A percentile compares a stretch with the other conserved stretches of the same genome.
phyloP scores from a whole-genome alignment of 1,139 yeast genomes.

The Debaryomyces fabryi region DNA sequence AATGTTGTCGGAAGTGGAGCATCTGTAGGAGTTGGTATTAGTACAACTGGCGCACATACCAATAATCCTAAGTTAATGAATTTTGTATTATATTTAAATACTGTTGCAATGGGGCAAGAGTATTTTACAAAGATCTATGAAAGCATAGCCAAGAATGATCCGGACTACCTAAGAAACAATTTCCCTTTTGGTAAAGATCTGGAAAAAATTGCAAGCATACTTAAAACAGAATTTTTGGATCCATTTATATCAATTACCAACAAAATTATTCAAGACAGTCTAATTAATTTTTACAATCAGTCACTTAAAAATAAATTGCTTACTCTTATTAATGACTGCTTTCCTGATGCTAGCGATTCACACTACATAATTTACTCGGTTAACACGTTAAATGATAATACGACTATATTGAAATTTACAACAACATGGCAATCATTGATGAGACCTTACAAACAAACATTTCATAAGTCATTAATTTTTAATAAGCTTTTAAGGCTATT shows the following conservation, averaged over 20 bases:
- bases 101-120: slow-evolving; percentile 58
- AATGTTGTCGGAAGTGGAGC: slow-evolving; percentile 43
- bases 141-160: slow-evolving; percentile 31
- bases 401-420: slow-evolving; percentile 48
- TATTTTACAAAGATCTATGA: slow-evolving; percentile 54
- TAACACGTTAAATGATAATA: slow-evolving; percentile 32
- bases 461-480: slow-evolving; percentile 50
- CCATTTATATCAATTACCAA: slow-evolving; percentile 46
- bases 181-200: slow-evolving; percentile 62
- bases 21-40: slow-evolving; percentile 20
- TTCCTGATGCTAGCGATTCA: slow-evolving; percentile 53
- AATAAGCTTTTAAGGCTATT: slow-evolving; percentile 52
- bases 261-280: slow-evolving; percentile 53
- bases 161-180: slow-evolving; percentile 35
- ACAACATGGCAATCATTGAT: slow-evolving; percentile 66
- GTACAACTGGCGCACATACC: slow-evolving; percentile 22
- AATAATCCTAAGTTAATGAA: slow-evolving; percentile 44
- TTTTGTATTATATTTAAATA: slow-evolving; percentile 60
- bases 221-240: slow-evolving; percentile 39
- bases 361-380: slow-evolving; percentile 38
- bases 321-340: slow-evolving; percentile 52
- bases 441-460: slow-evolving; percentile 64
- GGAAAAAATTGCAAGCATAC: slow-evolving; percentile 40
- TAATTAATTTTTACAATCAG: slow-evolving; percentile 60
- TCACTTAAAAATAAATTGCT: slow-evolving; percentile 55